A percentile compares a stretch with the other conserved stretches of the same genome.
phyloP scores from a whole-genome alignment of 164 flowering plant genomes.

The Tetracentron sinense region DNA sequence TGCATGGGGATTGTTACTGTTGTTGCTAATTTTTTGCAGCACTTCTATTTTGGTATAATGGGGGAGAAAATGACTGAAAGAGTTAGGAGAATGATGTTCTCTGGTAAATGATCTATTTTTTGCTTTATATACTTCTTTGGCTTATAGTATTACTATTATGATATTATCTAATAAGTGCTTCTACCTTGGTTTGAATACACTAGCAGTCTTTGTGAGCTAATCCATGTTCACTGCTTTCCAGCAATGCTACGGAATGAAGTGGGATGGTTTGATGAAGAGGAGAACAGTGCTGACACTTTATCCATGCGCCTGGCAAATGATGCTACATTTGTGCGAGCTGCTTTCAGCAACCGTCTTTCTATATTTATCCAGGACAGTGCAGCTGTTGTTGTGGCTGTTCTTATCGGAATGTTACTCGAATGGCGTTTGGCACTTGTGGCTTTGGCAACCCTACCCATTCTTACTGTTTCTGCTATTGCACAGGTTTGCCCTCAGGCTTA shows the following conservation, averaged over 20 bases:
- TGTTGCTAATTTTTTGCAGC: conserved; percentile 90
- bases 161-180: background rate
- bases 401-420: conserved; percentile 79
- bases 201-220: conserved; percentile 1
- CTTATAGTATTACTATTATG: background rate
- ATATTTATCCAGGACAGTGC: conserved; percentile 91
- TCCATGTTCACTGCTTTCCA: conserved; percentile 25
- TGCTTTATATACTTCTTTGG: background rate
- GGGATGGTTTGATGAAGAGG: conserved; percentile 99
- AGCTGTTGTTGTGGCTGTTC: conserved; percentile 78
- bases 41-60: conserved; percentile 97
- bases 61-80: conserved; percentile 99
- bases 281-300: conserved; percentile 86
- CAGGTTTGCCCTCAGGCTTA: conserved; percentile 52
- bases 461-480: conserved; percentile 79
- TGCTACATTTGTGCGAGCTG: conserved; percentile 98
- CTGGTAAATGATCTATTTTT: conserved; percentile 44
- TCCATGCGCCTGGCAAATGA: conserved; percentile 99
- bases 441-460: conserved; percentile 82
- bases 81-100: conserved; percentile 98
- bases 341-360: conserved; percentile 92
- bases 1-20: conserved; percentile 97
- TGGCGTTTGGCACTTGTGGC: conserved; percentile 96
- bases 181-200: background rate
- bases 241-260: conserved; percentile 96